Evolutionary conservation across 306 rosid species (phyloP).

Genomic region (Albizia julibrissin): DNA sequence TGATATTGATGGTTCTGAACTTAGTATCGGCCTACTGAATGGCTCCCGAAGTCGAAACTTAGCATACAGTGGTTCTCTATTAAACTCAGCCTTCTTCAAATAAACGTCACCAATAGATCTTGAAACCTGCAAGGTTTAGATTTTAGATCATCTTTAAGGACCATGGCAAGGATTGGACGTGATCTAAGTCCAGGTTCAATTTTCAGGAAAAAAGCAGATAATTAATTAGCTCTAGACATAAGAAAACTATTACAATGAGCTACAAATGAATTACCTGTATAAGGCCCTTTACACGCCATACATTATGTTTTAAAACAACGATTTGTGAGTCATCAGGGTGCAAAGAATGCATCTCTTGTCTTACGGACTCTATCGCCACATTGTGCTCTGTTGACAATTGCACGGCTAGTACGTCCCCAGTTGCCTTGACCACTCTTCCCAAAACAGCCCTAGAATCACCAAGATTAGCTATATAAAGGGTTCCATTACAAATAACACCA

Average conservation of each 20-base stretch:
- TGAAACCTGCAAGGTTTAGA: conserved; percentile 55
- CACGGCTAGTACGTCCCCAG: conserved; percentile 61
- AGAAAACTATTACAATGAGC: conserved; percentile 1
- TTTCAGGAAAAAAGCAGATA: conserved; percentile 12
- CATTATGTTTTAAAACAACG: conserved; percentile 75
- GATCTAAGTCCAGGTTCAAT: conserved; percentile 4
- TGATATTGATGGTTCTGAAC: conserved; percentile 62
- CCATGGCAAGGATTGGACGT: not conserved
- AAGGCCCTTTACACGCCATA: conserved; percentile 82
- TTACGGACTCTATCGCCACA: conserved; percentile 59
- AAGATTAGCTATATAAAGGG: conserved; percentile 63
- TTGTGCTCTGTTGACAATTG: conserved; percentile 74
- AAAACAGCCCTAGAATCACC: conserved; percentile 82
- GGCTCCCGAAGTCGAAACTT: conserved; percentile 75
- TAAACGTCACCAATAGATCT: conserved; percentile 73
- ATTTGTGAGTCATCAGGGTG: conserved; percentile 72
- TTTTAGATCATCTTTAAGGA: not conserved
- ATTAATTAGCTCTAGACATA: not conserved
- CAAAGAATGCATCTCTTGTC: conserved; percentile 71
- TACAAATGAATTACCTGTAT: conserved; percentile 52
- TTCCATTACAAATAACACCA: conserved; percentile 62
- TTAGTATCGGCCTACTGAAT: conserved; percentile 58
- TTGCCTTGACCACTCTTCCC: conserved; percentile 66
- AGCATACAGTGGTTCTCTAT: conserved; percentile 64
- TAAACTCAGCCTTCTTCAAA: conserved; percentile 69